Evolutionary conservation across 2,329 filamentous ascomycete species (phyloP), one percentile per base, ranked within the genome.

Genomic region (Botryotinia narcissicola): DNA sequence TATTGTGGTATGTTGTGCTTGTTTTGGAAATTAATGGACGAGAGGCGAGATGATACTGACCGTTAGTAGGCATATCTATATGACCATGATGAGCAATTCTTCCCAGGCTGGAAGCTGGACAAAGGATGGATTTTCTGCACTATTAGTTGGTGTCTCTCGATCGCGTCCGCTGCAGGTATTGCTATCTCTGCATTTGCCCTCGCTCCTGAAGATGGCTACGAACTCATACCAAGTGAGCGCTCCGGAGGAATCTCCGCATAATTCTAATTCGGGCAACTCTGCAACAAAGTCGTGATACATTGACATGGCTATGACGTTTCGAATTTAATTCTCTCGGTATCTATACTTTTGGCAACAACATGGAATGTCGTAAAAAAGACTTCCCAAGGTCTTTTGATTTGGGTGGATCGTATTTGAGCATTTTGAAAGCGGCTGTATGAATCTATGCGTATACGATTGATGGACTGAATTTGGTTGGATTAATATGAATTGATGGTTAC

Each of bases 191-290:
- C 91, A 8, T 89, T 90, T 74, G 82, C 92, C 35, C 84, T 97
- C 61, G 92, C 93, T 0, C 87, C 90, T 0, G 95, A 98, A 81
- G 93, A 92, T 79, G 95, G 93, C 73, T 98, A 97, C 83, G 93
- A 97, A 81, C 88, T 93, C 75, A 93, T 90, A 80, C 89, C 85
- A 80, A 81, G 80, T 75, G 75, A 82, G 79, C 72, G 78, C 37
- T 71, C 75, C 29, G 62, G 62, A 40, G 51, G 62, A 25, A 37
- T 72, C 25, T n/a, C 62, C 4, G 40, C 40, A 37, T 68, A 68
- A 48, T 5, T 32, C 5, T 40, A 44, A 25, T 69, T 54, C 10
- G 32, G 32, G 25, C 29, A 40, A 44, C 6, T 40, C 18, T 57
- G 10, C 42, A 35, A 48, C 48, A 10, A 60, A 22, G 20, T 35